Evolutionary conservation across 495 filamentous ascomycete genomes (phyloP), one percentile per base, ranked within the genome.

Genomic region (Opeltia flavorubescens): DNA sequence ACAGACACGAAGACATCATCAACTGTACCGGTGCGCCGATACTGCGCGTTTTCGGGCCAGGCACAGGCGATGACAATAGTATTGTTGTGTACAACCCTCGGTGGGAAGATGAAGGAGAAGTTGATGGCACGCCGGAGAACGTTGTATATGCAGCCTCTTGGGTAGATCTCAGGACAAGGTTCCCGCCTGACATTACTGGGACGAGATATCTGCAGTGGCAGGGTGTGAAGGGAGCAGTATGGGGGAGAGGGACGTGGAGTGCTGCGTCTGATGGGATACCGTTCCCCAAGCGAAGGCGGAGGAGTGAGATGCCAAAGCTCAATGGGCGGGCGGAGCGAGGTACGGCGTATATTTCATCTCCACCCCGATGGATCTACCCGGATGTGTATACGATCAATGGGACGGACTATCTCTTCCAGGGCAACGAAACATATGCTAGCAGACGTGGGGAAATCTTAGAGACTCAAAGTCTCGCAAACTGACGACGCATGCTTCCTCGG

Each of bases 171-270:
- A 44, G 41, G 41, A 44, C 41, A 13, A 26, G 41, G 20, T 44
- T 44, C 5, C 41, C 41, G n/a, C 6, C 6, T 28, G 24, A 21
- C 23, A n/a, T 5, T 25, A n/a, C 6, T 13, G 41, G 7, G 20
- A n/a, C 41, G 23, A 44, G 41, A 13, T 40, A 44, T 27, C 41
- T 44, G 3, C 41, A 44, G 15, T 28, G 21, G 21, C 42, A 44
- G 21, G 42, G 25, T 2, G 5, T 44, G 5, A 29, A 33, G 25
- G 17, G n/a, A 11, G 24, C 30, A 3, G 30, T 44, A 30, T 30
- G 25, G 25, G 1, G 26, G n/a, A 26, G 24, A 21, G 18, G 30
- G 17, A 44, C 42, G 11, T n/a, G 42, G 42, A 15, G 24, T 5
- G 42, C 42, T 7, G 42, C 25, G 27, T 44, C 42, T 1, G 26